phyloP scores from a whole-genome alignment of 305 asterid genomes.

The Rubia peregrina region DNA sequence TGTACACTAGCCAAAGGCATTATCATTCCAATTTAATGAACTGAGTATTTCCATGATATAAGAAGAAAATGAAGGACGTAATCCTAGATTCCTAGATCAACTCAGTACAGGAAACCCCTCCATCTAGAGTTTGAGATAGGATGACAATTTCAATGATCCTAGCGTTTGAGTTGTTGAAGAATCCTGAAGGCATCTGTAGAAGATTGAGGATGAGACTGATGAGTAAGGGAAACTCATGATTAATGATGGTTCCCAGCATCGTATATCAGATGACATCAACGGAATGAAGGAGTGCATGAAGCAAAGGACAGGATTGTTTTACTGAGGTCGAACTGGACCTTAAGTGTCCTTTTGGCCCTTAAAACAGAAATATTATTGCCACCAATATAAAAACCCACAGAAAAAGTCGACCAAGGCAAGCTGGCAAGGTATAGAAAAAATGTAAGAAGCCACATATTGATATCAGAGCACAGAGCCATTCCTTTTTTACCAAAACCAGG shows the following conservation, averaged over 20 bases:
- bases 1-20: neutral
- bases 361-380: neutral
- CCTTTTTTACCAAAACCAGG: neutral
- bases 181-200: neutral
- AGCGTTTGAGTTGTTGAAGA: neutral
- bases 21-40: too few species aligned
- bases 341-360: neutral
- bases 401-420: neutral
- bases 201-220: too few species aligned
- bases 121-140: neutral
- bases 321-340: neutral
- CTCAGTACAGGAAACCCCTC: neutral
- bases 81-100: neutral
- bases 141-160: neutral
- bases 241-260: neutral
- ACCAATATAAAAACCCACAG: neutral
- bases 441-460: neutral
- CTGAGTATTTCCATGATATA: neutral
- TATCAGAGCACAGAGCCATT: neutral
- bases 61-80: neutral
- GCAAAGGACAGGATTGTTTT: neutral
- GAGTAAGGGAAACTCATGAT: neutral
- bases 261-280: neutral
- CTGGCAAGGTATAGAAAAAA: neutral
- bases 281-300: neutral